phyloP scores from a whole-genome alignment of 495 filamentous ascomycete genomes.

The Aspergillus coremiiformis region DNA sequence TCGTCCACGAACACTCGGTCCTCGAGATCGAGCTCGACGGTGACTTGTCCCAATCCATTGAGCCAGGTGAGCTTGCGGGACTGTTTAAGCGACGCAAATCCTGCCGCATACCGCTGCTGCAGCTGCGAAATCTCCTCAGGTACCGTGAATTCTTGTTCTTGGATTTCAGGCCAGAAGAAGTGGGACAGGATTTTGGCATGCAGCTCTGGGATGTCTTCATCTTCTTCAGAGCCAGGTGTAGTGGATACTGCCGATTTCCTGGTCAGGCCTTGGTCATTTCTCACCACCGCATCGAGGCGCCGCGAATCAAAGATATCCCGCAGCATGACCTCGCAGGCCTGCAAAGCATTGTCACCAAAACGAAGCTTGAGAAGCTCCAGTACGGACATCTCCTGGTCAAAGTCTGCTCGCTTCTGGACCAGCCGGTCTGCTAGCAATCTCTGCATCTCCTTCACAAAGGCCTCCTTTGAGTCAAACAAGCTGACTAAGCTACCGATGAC shows the following conservation, averaged over 20 bases:
- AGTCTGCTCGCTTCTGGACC: conserved; percentile 60
- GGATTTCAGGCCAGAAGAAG: conserved; percentile 88
- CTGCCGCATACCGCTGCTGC: conserved; percentile 61
- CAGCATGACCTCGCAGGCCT: conserved; percentile 95
- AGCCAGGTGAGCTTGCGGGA: conserved; percentile 85
- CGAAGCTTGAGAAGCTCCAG: conserved; percentile 82
- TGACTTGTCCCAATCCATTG: conserved; percentile 70
- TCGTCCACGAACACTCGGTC: conserved; percentile 70
- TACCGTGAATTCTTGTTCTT: conserved; percentile 66
- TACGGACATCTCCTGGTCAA: conserved; percentile 70
- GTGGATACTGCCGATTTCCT: conserved; percentile 3
- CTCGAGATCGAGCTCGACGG: conserved; percentile 72
- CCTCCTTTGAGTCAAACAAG: conserved; percentile 76
- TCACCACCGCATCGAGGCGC: conserved; percentile 58
- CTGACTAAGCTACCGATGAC: conserved; percentile 87
- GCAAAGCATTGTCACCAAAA: conserved; percentile 77
- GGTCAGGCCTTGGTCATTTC: conserved; percentile 38
- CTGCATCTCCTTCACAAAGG: conserved; percentile 91
- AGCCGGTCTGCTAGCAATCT: conserved; percentile 75
- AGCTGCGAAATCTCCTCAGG: conserved; percentile 55
- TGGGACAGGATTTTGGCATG: conserved; percentile 81
- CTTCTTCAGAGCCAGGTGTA: neutral
- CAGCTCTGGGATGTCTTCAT: conserved; percentile 33
- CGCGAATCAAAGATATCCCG: conserved; percentile 85
- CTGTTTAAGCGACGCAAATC: conserved; percentile 73